Evolutionary conservation across 2,329 filamentous ascomycete species (phyloP).

Genomic region (Microcyclospora pomicola): DNA sequence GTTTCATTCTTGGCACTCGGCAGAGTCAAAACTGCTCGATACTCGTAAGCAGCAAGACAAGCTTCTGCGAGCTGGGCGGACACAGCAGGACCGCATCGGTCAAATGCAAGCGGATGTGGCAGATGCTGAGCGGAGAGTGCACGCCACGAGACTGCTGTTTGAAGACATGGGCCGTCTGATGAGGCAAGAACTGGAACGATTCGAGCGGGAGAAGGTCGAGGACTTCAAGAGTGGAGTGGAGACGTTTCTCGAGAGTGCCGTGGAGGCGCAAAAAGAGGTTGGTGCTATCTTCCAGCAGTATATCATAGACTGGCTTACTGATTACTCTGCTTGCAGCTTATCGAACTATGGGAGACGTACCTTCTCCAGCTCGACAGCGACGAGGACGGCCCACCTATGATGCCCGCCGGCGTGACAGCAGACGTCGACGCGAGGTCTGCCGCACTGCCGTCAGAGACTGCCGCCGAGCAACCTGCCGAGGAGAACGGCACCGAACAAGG

Average conservation of each 20-base stretch:
- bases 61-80: slow-evolving; percentile 83
- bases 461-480: no score
- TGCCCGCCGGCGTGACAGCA: slow-evolving; percentile 18
- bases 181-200: slow-evolving; percentile 79
- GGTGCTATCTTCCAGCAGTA: slow-evolving; percentile 18
- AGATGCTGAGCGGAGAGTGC: slow-evolving; percentile 87
- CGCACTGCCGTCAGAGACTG: no score
- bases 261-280: slow-evolving; percentile 98
- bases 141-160: slow-evolving; percentile 78
- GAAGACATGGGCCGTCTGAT: slow-evolving; percentile 96
- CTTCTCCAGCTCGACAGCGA: slow-evolving; percentile 90
- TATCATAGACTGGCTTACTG: not conserved
- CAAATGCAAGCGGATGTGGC: slow-evolving; percentile 85
- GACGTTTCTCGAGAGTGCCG: slow-evolving; percentile 90
- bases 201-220: slow-evolving; percentile 95
- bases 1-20: slow-evolving; percentile 84
- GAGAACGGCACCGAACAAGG: no score
- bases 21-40: slow-evolving; percentile 83
- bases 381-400: slow-evolving; percentile 49
- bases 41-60: slow-evolving; percentile 84
- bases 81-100: slow-evolving; percentile 86
- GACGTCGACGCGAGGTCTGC: no score
- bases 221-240: slow-evolving; percentile 98
- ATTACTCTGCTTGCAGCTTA: slow-evolving; percentile 34
- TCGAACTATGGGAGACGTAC: slow-evolving; percentile 97